Evolutionary conservation across 2,329 filamentous ascomycete species (phyloP).

Genomic region (Periconia sp.): DNA sequence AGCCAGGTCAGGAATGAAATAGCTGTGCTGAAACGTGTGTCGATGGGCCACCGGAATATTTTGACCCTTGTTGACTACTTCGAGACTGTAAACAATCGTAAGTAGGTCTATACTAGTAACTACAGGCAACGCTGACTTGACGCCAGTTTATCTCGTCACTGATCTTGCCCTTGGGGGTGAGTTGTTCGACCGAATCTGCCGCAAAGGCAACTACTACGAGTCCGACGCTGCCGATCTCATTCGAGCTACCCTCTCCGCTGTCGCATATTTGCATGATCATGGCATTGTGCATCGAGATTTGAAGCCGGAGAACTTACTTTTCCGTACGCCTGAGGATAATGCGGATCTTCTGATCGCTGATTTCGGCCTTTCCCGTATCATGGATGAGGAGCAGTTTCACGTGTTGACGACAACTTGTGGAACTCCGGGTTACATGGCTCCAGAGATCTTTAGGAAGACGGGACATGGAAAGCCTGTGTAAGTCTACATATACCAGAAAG

Average conservation of each 20-base stretch:
- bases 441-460: conserved; percentile 98
- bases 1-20: conserved; percentile 93
- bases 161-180: conserved; percentile 96
- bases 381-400: conserved; percentile 99
- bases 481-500: conserved; percentile 17
- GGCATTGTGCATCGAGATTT: conserved; percentile 98
- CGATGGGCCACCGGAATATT: conserved; percentile 98
- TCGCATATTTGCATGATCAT: conserved; percentile 97
- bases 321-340: conserved; percentile 96
- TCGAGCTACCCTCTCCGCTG: conserved; percentile 92
- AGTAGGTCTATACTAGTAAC: conserved; percentile 26
- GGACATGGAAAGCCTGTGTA: conserved; percentile 96
- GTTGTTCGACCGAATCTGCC: conserved; percentile 97
- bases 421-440: conserved; percentile 98
- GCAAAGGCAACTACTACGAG: conserved; percentile 98
- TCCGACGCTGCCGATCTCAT: conserved; percentile 95
- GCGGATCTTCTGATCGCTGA: conserved; percentile 96
- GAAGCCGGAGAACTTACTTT: conserved; percentile 96
- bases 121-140: too few species aligned
- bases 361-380: conserved; percentile 93
- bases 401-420: conserved; percentile 97
- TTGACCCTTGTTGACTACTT: conserved; percentile 98
- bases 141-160: conserved; percentile 86
- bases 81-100: conserved; percentile 97
- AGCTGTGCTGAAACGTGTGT: conserved; percentile 95